Percentiles rank a stretch among this genome's conserved stretches.
These are phyloP conservation scores for Vanrija sp. DNA, from an alignment of 1,284 basidiomycete species.

Conservation along the genomic window DNA sequence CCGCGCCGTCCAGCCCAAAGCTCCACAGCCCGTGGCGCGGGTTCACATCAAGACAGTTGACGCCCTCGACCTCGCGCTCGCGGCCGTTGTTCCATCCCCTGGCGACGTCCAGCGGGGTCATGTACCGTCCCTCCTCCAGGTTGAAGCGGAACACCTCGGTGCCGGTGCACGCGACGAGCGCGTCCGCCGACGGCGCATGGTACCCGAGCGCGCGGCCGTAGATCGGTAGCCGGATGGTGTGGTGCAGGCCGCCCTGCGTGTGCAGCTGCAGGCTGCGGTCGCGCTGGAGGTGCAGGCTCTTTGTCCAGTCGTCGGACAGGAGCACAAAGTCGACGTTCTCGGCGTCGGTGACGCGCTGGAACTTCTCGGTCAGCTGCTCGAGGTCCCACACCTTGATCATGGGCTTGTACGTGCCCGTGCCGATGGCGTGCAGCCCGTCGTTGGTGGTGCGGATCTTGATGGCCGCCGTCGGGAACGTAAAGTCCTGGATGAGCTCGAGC, in stretches of 20 bases:
- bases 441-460: conserved; percentile 85
- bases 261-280: conserved; percentile 94
- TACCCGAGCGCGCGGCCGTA: conserved; percentile 91
- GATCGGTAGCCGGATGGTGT: conserved; percentile 86
- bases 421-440: conserved; percentile 88
- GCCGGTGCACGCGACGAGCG: conserved; percentile 70
- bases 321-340: conserved; percentile 98
- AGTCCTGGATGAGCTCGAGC: conserved; percentile 87
- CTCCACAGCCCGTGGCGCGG: conserved; percentile 85
- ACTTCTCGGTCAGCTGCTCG: conserved; percentile 88
- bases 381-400: conserved; percentile 96
- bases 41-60: conserved; percentile 91
- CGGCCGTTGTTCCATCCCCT: conserved; percentile 56
- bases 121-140: conserved; percentile 90
- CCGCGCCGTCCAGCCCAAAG: conserved; percentile 64
- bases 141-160: conserved; percentile 90
- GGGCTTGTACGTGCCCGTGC: conserved; percentile 97
- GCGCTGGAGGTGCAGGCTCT: conserved; percentile 92
- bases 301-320: conserved; percentile 98
- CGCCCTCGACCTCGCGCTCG: conserved; percentile 62
- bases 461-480: conserved; percentile 95
- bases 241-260: conserved; percentile 88
- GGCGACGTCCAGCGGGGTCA: conserved; percentile 63
- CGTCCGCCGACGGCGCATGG: conserved; percentile 77
- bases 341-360: conserved; percentile 90